Conservation (phyloP, 768 basidiomycete genomes). For the Brasilioporus rufonigricans region DNA sequence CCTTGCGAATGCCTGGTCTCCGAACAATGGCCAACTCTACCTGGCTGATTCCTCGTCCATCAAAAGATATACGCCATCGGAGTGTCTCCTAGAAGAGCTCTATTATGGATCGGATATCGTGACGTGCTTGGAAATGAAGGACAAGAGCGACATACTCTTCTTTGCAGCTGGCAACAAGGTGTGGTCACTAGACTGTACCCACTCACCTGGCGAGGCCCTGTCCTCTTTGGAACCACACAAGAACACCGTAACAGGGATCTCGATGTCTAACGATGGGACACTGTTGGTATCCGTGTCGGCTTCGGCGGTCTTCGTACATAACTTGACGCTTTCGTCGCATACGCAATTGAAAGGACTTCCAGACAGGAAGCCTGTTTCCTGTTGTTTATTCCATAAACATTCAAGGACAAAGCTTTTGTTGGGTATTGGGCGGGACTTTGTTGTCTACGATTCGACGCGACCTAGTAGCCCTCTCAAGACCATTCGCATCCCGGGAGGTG, state of each 20-base stretch:
- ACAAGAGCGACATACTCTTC: constrained; percentile 42
- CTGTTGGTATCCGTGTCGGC: constrained; percentile 57
- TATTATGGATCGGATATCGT: constrained; percentile 32
- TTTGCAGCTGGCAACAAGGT: constrained; percentile 47
- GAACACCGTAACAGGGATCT: constrained; percentile 46
- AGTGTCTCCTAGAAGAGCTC: constrained; percentile 44
- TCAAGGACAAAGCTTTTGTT: constrained; percentile 59
- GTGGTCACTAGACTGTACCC: constrained; percentile 48
- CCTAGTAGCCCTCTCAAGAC: constrained; percentile 55
- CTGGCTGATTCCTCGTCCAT: constrained; percentile 48
- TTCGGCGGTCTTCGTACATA: constrained; percentile 55
- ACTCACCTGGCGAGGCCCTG: constrained; percentile 36
- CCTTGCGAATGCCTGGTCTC: constrained; percentile 46
- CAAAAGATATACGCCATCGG: constrained; percentile 50
- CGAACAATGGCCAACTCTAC: constrained; percentile 54
- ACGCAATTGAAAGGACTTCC: constrained; percentile 55
- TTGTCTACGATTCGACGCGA: constrained; percentile 62
- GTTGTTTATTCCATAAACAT: constrained; percentile 64
- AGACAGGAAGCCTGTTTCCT: constrained; percentile 36
- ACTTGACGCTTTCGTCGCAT: constrained; percentile 53
- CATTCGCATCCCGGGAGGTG: constrained; percentile 47
- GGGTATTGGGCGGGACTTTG: constrained; percentile 47
- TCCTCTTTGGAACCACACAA: constrained; percentile 56
- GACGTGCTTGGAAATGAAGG: constrained; percentile 33
- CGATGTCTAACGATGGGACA: constrained; percentile 56